These are phyloP conservation scores for Magnaporthiopsis poae DNA, from an alignment of 2,329 filamentous ascomycete genomes.

Conservation along the genomic window DNA sequence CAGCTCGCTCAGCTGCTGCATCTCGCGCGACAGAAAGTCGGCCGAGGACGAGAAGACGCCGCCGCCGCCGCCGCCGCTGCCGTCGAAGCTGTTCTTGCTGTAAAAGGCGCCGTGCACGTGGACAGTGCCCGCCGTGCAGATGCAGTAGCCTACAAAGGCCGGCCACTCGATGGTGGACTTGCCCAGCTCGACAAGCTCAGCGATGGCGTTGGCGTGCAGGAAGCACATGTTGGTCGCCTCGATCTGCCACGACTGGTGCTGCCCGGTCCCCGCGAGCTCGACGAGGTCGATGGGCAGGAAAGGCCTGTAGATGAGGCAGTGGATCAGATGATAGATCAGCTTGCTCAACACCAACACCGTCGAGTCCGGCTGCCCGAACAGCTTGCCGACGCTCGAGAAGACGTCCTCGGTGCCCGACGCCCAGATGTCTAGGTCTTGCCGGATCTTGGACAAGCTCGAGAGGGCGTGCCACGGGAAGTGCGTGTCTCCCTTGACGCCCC, in stretches of 20 bases:
- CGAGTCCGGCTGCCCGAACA: constrained; percentile 71
- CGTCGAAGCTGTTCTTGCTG: constrained; percentile 36
- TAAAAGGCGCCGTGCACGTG: constrained; percentile 82
- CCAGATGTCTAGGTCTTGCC: constrained; percentile 77
- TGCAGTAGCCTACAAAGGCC: constrained; percentile 75
- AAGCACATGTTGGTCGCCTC: constrained; percentile 82
- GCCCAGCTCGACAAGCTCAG: constrained; percentile 70
- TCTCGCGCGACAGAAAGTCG: constrained; percentile 65
- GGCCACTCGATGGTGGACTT: constrained; percentile 74
- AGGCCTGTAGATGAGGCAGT: constrained; percentile 77
- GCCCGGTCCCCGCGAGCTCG: constrained; percentile 67
- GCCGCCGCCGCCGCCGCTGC: constrained; percentile 42
- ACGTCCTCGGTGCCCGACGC: constrained; percentile 70
- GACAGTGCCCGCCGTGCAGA: constrained; percentile 77
- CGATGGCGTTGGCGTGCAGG: constrained; percentile 76
- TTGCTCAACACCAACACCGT: constrained; percentile 74
- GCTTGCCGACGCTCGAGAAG: constrained; percentile 62
- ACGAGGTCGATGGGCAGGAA: constrained; percentile 77
- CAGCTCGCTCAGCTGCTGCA: constrained; percentile 69
- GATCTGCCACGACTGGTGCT: constrained; percentile 87
- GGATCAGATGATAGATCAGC: constrained; percentile 75
- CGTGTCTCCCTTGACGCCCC: constrained; percentile 78
- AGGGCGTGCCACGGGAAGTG: constrained; percentile 86
- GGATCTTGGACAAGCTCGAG: constrained; percentile 76
- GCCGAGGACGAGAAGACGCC: constrained; percentile 52